A percentile compares a stretch with the other conserved stretches of the same genome.
Evolutionary conservation across 2,329 filamentous ascomycete species (phyloP).

Genomic region (Colletotrichum sp.): DNA sequence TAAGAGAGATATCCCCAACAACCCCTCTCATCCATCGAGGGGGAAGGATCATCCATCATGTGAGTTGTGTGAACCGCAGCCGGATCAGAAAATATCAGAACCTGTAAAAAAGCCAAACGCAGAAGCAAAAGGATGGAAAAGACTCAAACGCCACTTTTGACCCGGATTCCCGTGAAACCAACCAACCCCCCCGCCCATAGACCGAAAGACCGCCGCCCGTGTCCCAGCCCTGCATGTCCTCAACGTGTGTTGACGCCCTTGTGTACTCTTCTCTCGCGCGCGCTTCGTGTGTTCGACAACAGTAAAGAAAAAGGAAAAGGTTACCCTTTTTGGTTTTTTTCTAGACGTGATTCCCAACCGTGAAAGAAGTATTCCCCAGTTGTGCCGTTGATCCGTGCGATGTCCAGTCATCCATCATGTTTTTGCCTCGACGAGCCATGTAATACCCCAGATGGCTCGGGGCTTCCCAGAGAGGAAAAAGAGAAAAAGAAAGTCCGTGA

Average conservation of each 20-base stretch:
- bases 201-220: background rate
- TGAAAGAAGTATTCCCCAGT: background rate
- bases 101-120: background rate
- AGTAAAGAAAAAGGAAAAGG: background rate
- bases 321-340: background rate
- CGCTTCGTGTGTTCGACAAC: background rate
- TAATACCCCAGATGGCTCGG: background rate
- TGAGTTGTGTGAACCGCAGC: background rate
- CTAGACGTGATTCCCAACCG: background rate
- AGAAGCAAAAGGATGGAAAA: background rate
- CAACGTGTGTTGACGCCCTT: background rate
- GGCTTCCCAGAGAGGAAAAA: background rate
- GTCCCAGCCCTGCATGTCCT: background rate
- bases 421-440: background rate
- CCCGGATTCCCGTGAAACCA: background rate
- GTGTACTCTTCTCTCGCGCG: background rate
- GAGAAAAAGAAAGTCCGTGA: constrained; percentile 12
- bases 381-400: constrained; percentile 18
- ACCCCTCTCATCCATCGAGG: background rate
- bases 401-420: constrained; percentile 20
- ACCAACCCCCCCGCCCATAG: background rate
- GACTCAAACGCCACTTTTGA: background rate
- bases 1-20: background rate
- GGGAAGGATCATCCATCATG: background rate
- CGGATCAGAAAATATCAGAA: background rate